Conservation (phyloP, 176 grass and related monocot species). For the Triticum aestivum region IWGSC_CS_RefSeq_v2.1 NC_057805.1:514625909-514626408, state of each 20-base stretch:
- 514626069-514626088: conserved; percentile 53
- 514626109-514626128: neutral
- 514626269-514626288: neutral
- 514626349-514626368: conserved; percentile 17
- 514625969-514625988: conserved; percentile 69
- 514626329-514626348: conserved; percentile 42
- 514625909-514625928: conserved; percentile 69
- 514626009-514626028: conserved; percentile 73
- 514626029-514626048: conserved; percentile 38
- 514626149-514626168: conserved; percentile 11
- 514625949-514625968: conserved; percentile 56
- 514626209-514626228: conserved; percentile 14
- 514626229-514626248: neutral
- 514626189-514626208: conserved; percentile 3
- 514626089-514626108: conserved; percentile 57
- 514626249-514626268: conserved; percentile 26
- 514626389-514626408: conserved; percentile 68
- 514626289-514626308: neutral
- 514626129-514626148: conserved; percentile 21
- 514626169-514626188: conserved; percentile 43
- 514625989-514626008: conserved; percentile 71
- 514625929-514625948: conserved; percentile 67
- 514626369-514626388: conserved; percentile 39
- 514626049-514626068: neutral
- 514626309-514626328: neutral